Evolutionary conservation across 257 asterid species (phyloP).

Genomic region (Solanum bulbocastanum): DNA sequence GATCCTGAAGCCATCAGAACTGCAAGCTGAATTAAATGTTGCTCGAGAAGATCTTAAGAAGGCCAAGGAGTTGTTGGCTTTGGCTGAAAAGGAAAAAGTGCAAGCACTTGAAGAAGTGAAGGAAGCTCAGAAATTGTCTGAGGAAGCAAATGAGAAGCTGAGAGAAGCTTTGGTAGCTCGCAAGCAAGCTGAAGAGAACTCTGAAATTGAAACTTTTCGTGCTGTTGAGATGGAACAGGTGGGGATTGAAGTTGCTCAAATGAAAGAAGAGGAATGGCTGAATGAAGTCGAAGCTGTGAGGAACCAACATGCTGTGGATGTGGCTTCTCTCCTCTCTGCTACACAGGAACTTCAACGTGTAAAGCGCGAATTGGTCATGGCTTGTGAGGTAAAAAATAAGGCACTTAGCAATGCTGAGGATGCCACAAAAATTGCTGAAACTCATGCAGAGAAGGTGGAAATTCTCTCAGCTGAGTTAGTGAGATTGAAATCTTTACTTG

Average conservation of each 20-base stretch:
- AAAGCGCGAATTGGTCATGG: conserved; percentile 56
- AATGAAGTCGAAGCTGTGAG: conserved; percentile 69
- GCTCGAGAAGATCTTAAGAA: conserved; percentile 80
- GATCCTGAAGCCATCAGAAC: conserved; percentile 46
- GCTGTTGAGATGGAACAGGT: conserved; percentile 91
- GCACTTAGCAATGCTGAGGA: conserved; percentile 77
- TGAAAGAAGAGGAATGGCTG: conserved; percentile 76
- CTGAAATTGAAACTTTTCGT: conserved; percentile 82
- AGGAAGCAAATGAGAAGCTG: conserved; percentile 81
- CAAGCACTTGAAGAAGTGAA: conserved; percentile 66
- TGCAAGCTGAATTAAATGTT: conserved; percentile 48
- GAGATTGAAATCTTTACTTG: conserved; percentile 52
- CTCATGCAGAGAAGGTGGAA: conserved; percentile 57
- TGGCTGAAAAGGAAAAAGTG: conserved; percentile 66
- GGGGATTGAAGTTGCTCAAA: conserved; percentile 74
- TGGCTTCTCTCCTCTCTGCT: conserved; percentile 63
- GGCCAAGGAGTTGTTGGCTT: conserved; percentile 60
- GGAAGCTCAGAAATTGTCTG: conserved; percentile 57
- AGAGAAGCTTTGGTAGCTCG: conserved; percentile 74
- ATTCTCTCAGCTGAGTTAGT: conserved; percentile 69
- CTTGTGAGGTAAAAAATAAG: conserved; percentile 61
- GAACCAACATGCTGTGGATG: conserved; percentile 64
- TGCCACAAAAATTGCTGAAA: conserved; percentile 64
- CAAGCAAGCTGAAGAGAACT: conserved; percentile 74
- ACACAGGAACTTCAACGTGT: conserved; percentile 66